Conservation (phyloP, 2,329 filamentous ascomycete species). For the Aureobasidium sp. region DNA sequence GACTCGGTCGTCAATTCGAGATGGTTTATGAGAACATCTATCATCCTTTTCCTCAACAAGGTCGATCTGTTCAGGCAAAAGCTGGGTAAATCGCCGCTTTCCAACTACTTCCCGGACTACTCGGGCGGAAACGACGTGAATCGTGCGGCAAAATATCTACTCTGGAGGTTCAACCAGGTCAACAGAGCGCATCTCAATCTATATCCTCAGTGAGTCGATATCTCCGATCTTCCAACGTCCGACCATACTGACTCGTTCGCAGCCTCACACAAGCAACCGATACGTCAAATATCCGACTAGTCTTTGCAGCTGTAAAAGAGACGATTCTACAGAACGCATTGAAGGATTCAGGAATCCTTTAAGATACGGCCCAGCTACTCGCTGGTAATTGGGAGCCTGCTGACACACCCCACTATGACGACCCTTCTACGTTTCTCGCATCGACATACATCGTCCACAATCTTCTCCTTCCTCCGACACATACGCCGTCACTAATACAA, state of each 20-base stretch:
- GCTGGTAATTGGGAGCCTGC: slow-evolving; percentile 68
- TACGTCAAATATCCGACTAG: slow-evolving; percentile 94
- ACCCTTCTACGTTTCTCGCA: slow-evolving; percentile 13
- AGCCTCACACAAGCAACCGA: slow-evolving; percentile 98
- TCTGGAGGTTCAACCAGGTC: slow-evolving; percentile 98
- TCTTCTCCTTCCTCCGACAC: slow-evolving; percentile 6
- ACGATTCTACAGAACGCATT: slow-evolving; percentile 97
- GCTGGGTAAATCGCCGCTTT: slow-evolving; percentile 77
- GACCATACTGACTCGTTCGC: slow-evolving; percentile 23
- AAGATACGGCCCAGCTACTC: slow-evolving; percentile 12
- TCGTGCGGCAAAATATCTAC: slow-evolving; percentile 91
- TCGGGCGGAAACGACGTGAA: slow-evolving; percentile 97
- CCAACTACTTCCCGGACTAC: slow-evolving; percentile 96
- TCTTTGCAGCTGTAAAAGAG: slow-evolving; percentile 97
- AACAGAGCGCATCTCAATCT: slow-evolving; percentile 93
- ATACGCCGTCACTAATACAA: slow-evolving; percentile 16
- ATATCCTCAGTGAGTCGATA: slow-evolving; percentile 89
- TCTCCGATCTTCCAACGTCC: neutral
- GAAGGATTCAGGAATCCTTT: slow-evolving; percentile 93
- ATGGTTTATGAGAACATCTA: slow-evolving; percentile 99
- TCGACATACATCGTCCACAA: slow-evolving; percentile 3
- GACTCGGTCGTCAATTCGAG: slow-evolving; percentile 98
- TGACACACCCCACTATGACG: slow-evolving; percentile 20
- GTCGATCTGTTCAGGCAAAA: slow-evolving; percentile 98
- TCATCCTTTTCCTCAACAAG: slow-evolving; percentile 98